Evolutionary conservation across 495 filamentous ascomycete genomes (phyloP).

Genomic region (Haplographium delicatum): DNA sequence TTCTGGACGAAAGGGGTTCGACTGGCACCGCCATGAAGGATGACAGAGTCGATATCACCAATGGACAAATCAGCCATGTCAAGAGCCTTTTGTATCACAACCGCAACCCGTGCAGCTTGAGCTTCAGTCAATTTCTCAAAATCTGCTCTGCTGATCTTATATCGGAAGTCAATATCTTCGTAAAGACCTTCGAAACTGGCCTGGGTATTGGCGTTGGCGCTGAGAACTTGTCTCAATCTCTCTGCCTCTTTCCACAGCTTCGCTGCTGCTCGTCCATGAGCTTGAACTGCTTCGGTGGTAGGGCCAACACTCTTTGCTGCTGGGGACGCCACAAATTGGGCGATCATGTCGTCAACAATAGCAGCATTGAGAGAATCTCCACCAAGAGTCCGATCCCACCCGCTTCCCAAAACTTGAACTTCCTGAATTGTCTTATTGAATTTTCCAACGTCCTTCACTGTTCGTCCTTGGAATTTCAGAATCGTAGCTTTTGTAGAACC

Average conservation of each 20-base stretch:
- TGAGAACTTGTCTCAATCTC: slow-evolving; percentile 80
- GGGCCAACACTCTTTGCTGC: slow-evolving; percentile 64
- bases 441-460: slow-evolving; percentile 85
- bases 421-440: slow-evolving; percentile 98
- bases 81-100: slow-evolving; percentile 69
- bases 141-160: slow-evolving; percentile 74
- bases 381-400: slow-evolving; percentile 86
- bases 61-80: slow-evolving; percentile 65
- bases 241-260: slow-evolving; percentile 92
- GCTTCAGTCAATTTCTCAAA: slow-evolving; percentile 78
- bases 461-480: slow-evolving; percentile 80
- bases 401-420: slow-evolving; percentile 75
- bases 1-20: slow-evolving; percentile 94
- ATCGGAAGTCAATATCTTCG: slow-evolving; percentile 88
- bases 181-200: slow-evolving; percentile 82
- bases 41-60: slow-evolving; percentile 78
- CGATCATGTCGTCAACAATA: slow-evolving; percentile 82
- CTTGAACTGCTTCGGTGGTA: slow-evolving; percentile 52
- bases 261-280: slow-evolving; percentile 77
- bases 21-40: slow-evolving; percentile 86
- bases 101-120: slow-evolving; percentile 61
- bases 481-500: slow-evolving; percentile 96
- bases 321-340: slow-evolving; percentile 65
- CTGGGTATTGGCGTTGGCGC: slow-evolving; percentile 80
- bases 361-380: slow-evolving; percentile 85